Conservation (phyloP, 306 rosid species). For the Acacia confusa region DNA sequence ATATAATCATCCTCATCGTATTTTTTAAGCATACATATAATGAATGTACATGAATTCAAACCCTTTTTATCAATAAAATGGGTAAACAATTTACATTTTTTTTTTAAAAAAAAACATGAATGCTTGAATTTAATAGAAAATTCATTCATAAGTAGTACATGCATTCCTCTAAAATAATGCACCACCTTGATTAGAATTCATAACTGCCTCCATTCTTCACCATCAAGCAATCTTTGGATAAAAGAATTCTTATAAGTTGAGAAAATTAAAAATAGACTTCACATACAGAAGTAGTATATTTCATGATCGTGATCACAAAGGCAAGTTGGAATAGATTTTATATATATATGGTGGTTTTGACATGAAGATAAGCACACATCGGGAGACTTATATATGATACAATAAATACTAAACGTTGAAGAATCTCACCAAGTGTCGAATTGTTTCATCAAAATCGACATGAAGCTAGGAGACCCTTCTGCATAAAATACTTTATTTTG, state of each 20-base stretch:
- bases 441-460: background rate
- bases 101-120: too few relatives aligned
- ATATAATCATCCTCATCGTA: background rate
- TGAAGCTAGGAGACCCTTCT: background rate
- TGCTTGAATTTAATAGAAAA: background rate
- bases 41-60: too few relatives aligned
- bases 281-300: background rate
- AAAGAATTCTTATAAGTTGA: background rate
- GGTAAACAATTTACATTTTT: too few relatives aligned
- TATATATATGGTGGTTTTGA: background rate
- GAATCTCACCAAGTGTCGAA: background rate
- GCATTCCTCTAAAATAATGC: background rate
- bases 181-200: background rate
- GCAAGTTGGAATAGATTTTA: background rate
- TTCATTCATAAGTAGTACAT: background rate
- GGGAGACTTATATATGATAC: background rate
- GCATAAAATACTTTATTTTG: background rate
- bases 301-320: too few relatives aligned
- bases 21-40: background rate
- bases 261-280: background rate
- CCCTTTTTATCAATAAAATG: too few relatives aligned
- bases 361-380: background rate
- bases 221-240: background rate
- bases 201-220: background rate
- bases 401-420: background rate